Conservation (phyloP, 2,329 filamentous ascomycete genomes). For the Sporothrix protearum region DNA sequence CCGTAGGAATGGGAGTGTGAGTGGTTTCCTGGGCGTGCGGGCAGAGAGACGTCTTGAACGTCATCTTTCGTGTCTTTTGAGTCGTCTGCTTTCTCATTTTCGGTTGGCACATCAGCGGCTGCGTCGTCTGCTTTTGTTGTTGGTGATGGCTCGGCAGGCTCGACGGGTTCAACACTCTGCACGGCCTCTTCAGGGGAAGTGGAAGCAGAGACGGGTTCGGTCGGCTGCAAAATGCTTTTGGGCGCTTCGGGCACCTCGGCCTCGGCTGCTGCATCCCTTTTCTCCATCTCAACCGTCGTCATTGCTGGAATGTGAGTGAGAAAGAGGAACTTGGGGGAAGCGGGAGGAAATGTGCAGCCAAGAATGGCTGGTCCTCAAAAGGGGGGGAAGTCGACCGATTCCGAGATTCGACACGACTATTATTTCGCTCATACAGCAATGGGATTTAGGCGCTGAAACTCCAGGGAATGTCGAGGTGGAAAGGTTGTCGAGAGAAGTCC, state of each 20-base stretch:
- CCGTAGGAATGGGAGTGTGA: slow-evolving; percentile 5
- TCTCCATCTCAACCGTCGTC: slow-evolving; percentile 13
- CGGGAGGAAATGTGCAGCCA: slow-evolving; percentile 7
- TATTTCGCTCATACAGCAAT: background rate
- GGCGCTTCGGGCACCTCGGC: background rate
- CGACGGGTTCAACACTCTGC: background rate
- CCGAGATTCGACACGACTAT: background rate
- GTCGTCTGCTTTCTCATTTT: background rate
- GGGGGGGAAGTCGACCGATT: background rate
- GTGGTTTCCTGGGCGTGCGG: background rate
- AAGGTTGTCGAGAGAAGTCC: background rate
- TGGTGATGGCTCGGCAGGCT: slow-evolving; percentile 1
- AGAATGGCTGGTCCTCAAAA: slow-evolving; percentile 10
- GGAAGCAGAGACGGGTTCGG: background rate
- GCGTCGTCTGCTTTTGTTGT: background rate
- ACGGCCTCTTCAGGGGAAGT: background rate
- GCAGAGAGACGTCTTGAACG: background rate
- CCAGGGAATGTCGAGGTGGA: background rate
- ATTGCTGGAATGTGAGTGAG: background rate
- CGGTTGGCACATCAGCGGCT: background rate
- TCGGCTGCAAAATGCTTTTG: background rate
- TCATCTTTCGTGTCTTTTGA: slow-evolving; percentile 2
- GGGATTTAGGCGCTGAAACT: background rate
- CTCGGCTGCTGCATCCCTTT: background rate
- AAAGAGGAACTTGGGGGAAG: background rate